A percentile compares a stretch with the other conserved stretches of the same genome.
These are phyloP conservation scores for Camellia oleifera DNA, from an alignment of 179 eudicot species.

Conservation along the genomic window DNA sequence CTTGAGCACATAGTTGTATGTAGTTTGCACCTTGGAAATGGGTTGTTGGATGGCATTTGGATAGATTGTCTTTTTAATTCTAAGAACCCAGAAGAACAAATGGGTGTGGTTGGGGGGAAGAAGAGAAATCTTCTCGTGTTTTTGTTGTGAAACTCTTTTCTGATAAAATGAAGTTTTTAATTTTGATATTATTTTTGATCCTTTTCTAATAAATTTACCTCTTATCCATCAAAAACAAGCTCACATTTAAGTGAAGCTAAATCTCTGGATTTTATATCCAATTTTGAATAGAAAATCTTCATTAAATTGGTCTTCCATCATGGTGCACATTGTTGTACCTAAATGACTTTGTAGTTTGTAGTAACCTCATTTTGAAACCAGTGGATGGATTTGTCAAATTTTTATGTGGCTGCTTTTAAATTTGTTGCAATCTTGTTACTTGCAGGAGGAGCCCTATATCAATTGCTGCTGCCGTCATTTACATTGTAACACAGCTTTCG, in stretches of 20 bases:
- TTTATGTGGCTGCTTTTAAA: not conserved
- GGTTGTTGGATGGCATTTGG: not conserved
- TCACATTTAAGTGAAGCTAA: no score
- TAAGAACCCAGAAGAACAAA: not conserved
- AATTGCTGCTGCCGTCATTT: slow-evolving; percentile 71
- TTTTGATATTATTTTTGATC: no score
- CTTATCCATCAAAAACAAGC: no score
- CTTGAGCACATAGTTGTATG: not conserved
- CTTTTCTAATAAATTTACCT: not conserved
- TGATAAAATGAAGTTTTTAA: no score
- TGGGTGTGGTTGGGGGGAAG: not conserved
- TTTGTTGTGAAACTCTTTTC: not conserved
- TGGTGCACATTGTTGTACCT: not conserved
- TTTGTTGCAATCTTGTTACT: not conserved
- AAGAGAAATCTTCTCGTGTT: not conserved
- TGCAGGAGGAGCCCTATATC: slow-evolving; percentile 77
- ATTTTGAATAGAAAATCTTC: no score
- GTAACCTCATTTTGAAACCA: not conserved
- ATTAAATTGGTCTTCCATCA: not conserved
- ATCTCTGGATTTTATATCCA: no score
- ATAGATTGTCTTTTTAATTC: not conserved
- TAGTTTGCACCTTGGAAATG: not conserved
- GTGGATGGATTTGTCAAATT: not conserved
- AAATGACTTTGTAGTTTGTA: not conserved
- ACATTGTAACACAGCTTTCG: slow-evolving; percentile 49